A percentile compares a stretch with the other conserved stretches of the same genome.
phyloP scores from a whole-genome alignment of 192 early-diverging fungal genomes.

The Coemansia sp. region DNA sequence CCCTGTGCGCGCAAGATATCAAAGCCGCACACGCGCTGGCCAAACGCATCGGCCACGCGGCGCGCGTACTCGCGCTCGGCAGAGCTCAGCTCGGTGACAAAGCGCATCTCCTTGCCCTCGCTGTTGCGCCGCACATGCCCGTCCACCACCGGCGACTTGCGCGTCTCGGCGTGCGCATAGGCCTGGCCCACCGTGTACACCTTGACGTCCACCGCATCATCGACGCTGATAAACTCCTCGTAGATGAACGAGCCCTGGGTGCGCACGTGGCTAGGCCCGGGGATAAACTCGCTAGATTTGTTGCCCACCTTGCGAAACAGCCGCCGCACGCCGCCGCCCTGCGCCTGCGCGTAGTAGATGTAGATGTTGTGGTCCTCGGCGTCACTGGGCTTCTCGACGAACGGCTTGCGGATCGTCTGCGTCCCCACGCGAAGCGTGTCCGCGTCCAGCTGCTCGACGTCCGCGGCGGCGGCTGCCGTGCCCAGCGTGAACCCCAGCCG shows the following conservation, averaged over 20 bases:
- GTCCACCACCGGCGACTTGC: constrained; percentile 96
- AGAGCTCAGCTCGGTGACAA: constrained; percentile 71
- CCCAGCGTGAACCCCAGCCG: constrained; percentile 49
- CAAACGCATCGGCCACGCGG: constrained; percentile 72
- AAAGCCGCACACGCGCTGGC: constrained; percentile 93
- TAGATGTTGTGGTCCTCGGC: constrained; percentile 97
- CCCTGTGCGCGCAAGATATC: constrained; percentile 77
- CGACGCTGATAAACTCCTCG: constrained; percentile 90
- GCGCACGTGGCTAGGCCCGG: constrained; percentile 60
- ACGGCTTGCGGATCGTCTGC: constrained; percentile 76
- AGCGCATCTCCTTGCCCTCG: constrained; percentile 96
- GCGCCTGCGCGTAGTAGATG: constrained; percentile 80
- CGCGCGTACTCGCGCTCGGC: constrained; percentile 76
- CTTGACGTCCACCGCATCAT: constrained; percentile 96
- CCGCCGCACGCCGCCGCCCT: constrained; percentile 76
- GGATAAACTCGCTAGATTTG: constrained; percentile 88
- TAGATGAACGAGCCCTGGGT: constrained; percentile 83
- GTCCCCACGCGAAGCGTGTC: constrained; percentile 70
- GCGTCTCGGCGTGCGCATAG: constrained; percentile 93
- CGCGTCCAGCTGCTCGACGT: constrained; percentile 46
- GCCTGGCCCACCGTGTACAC: constrained; percentile 87
- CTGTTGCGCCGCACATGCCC: constrained; percentile 91
- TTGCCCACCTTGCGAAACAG: constrained; percentile 89
- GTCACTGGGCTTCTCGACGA: constrained; percentile 96
- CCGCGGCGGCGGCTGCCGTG: constrained; percentile 4